Evolutionary conservation across 1,284 basidiomycete species (phyloP).

Genomic region (Sporisorium reilianum): DNA sequence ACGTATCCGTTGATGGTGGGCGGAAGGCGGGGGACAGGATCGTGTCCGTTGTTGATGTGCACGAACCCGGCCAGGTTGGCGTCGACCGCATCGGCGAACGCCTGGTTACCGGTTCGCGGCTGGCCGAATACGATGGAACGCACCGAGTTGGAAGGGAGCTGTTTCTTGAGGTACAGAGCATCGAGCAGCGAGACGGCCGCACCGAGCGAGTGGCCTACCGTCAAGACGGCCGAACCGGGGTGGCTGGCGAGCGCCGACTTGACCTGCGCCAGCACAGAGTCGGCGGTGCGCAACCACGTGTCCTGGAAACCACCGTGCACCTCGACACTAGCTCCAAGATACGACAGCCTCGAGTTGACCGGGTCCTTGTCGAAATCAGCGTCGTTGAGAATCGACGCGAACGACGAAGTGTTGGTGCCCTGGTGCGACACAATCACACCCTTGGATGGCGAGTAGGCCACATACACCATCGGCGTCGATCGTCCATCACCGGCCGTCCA

Average conservation of each 20-base stretch:
- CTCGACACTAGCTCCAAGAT: slow-evolving; percentile 34
- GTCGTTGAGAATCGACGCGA: slow-evolving; percentile 52
- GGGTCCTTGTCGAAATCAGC: slow-evolving; percentile 37
- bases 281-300: slow-evolving; percentile 52
- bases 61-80: slow-evolving; percentile 45
- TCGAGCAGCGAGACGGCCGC: slow-evolving; percentile 57
- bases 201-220: slow-evolving; percentile 62
- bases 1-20: slow-evolving; percentile 48
- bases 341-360: slow-evolving; percentile 41
- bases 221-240: slow-evolving; percentile 41
- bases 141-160: slow-evolving; percentile 33
- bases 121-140: slow-evolving; percentile 54
- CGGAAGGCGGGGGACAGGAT: slow-evolving; percentile 56
- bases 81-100: slow-evolving; percentile 55
- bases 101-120: slow-evolving; percentile 54
- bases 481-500: slow-evolving; percentile 55
- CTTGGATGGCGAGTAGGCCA: slow-evolving; percentile 50
- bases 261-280: slow-evolving; percentile 45
- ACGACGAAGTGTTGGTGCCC: slow-evolving; percentile 55
- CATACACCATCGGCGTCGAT: slow-evolving; percentile 41
- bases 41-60: slow-evolving; percentile 55
- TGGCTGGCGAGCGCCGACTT: slow-evolving; percentile 41
- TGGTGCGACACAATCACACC: slow-evolving; percentile 59
- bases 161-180: slow-evolving; percentile 51
- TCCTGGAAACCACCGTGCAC: slow-evolving; percentile 62